phyloP scores from a whole-genome alignment of 1,284 basidiomycete species.

The Ustilago shanxiensis region DNA sequence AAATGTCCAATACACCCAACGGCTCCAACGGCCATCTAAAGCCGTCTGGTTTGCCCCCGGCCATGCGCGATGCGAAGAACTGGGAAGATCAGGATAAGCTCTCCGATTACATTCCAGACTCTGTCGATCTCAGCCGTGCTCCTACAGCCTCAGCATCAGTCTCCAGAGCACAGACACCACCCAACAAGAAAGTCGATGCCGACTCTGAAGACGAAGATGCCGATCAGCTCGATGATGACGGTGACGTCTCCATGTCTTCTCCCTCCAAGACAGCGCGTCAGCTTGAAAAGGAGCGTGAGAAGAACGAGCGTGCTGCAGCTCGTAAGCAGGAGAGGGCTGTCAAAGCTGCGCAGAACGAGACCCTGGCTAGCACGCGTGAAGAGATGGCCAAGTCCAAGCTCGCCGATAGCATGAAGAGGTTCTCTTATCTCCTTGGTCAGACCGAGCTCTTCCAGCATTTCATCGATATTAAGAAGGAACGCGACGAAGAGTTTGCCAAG shows the following conservation, averaged over 20 bases:
- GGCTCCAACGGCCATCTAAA: constrained; percentile 45
- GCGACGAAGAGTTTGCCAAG: constrained; percentile 92
- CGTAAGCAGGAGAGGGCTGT: constrained; percentile 48
- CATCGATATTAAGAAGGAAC: constrained; percentile 74
- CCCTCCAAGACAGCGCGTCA: constrained; percentile 59
- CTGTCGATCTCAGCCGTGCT: constrained; percentile 54
- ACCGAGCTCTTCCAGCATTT: constrained; percentile 70
- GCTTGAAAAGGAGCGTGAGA: constrained; percentile 61
- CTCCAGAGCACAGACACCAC: constrained; percentile 43
- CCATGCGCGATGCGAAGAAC: constrained; percentile 45
- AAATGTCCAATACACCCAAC: constrained; percentile 36
- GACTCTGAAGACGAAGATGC: constrained; percentile 36
- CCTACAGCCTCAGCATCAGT: constrained; percentile 54
- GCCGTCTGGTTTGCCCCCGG: constrained; percentile 37
- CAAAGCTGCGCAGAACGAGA: constrained; percentile 59
- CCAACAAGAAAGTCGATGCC: constrained; percentile 28
- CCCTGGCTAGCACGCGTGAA: constrained; percentile 56
- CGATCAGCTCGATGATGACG: constrained; percentile 44
- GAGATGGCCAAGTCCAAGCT: constrained; percentile 64
- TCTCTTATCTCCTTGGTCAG: constrained; percentile 68
- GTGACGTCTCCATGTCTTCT: constrained; percentile 37
- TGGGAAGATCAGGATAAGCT: constrained; percentile 65
- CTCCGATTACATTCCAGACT: constrained; percentile 59
- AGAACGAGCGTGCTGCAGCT: constrained; percentile 50
- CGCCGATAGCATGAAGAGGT: constrained; percentile 68